Base-by-base conservation (phyloP, 257 asterid species). In the Linderniella brevidens region DNA sequence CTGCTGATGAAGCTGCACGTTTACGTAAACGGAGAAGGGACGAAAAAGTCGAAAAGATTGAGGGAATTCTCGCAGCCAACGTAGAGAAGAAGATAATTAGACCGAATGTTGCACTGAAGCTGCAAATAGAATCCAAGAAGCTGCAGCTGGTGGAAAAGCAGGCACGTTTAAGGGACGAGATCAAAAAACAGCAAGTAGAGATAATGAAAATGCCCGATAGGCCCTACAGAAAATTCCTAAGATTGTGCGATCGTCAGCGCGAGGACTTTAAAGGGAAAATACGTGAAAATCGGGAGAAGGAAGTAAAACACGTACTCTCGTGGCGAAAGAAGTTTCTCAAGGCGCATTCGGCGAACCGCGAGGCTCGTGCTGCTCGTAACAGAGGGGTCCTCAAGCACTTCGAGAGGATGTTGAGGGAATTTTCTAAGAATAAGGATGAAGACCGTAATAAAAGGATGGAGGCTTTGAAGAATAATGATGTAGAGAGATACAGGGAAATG, bases 301-400 rank as follows among this genome's bases (percentile, higher is more conserved):
- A 90, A 58, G 70, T 90, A 64, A 85, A 90, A 66, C 72, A 84
- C 53, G 82, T 82, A 61, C 82, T 90, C 64, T 87, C 69, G 58
- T 90, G 99, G 99, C 96, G 99, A 55, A 90, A 90, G 83, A 90
- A 82, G 79, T 92, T 90, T 68, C 93, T 90, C 8, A 96, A 90
- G 78, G 75, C 92, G 37, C 96, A 90, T 54, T 90, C 96, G 99
- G 94, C 70, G 52, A 75, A 81, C 53, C 92, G 99, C 49, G 99
- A 90, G 75, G 92, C 99, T 38, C 86, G 99, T 50, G 79, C 86
- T 52, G 93, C 96, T 37, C 92, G 99, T 47, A 90, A 86, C 55
- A 71, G 99, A 63, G 99, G 99, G 41, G 99, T 90, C 54, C 96
- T 88, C 61, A 90, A 85, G 67, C 85, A 90, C 65, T 96, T 82